These are phyloP conservation scores for Luvunga scandens DNA, from an alignment of 345 rosid genomes.

Conservation along the genomic window DNA sequence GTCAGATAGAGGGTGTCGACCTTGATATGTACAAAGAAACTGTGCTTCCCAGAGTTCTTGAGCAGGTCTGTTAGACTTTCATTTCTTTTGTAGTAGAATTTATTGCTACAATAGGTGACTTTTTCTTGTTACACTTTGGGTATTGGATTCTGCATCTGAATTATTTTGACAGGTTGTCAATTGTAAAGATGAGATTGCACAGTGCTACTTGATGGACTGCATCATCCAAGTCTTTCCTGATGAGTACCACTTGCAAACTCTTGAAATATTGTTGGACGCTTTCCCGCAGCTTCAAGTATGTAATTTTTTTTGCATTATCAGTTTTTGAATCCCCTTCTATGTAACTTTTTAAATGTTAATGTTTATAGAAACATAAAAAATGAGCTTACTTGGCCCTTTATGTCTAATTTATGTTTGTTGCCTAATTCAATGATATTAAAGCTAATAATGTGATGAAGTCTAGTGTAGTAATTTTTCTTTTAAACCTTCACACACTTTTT, in stretches of 20 bases:
- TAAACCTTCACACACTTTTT: conserved; percentile 9
- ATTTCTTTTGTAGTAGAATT: neutral
- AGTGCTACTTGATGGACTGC: conserved; percentile 95
- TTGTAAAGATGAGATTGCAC: conserved; percentile 96
- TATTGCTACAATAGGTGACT: conserved; percentile 10
- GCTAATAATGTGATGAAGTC: neutral
- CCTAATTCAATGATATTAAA: neutral
- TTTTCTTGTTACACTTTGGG: conserved; percentile 10
- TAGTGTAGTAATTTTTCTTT: neutral
- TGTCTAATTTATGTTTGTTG: neutral
- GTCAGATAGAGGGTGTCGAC: conserved; percentile 98
- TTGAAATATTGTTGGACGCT: conserved; percentile 86
- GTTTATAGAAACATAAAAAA: neutral
- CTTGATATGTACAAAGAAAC: conserved; percentile 89
- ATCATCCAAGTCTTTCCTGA: conserved; percentile 99
- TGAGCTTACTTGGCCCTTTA: neutral
- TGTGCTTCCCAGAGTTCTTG: conserved; percentile 95
- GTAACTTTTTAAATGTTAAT: neutral
- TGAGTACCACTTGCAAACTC: conserved; percentile 98
- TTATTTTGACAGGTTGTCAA: conserved; percentile 74
- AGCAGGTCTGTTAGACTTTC: conserved; percentile 61
- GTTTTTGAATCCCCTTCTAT: neutral
- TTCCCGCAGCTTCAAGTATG: conserved; percentile 97
- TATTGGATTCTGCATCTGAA: conserved; percentile 11
- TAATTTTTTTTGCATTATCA: neutral